These are phyloP conservation scores for Populus davidiana DNA, from an alignment of 345 rosid species.

Conservation along the genomic window DNA sequence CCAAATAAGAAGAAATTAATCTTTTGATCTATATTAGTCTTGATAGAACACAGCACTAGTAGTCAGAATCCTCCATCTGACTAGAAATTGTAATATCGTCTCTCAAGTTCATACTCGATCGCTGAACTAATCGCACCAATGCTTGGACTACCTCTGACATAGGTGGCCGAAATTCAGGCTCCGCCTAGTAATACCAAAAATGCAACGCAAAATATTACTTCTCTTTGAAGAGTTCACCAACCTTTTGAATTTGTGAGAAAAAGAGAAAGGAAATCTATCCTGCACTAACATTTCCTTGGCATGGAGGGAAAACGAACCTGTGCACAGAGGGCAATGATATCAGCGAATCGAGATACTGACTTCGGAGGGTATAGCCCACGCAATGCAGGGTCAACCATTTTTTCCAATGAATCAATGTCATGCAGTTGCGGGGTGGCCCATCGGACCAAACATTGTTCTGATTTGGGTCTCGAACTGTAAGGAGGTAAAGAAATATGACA, in stretches of 20 bases:
- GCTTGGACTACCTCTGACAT: conserved; percentile 87
- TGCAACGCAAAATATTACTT: too few relatives aligned
- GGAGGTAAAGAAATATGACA: neutral
- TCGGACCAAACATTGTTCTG: conserved; percentile 67
- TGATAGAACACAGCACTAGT: conserved; percentile 2
- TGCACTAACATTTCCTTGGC: too few relatives aligned
- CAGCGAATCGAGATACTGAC: conserved; percentile 74
- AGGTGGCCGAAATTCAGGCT: conserved; percentile 76
- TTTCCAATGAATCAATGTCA: conserved; percentile 56
- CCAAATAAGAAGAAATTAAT: too few relatives aligned
- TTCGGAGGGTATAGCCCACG: conserved; percentile 82
- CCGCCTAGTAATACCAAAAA: conserved; percentile 39
- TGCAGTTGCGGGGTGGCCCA: conserved; percentile 82
- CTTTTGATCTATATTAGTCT: too few relatives aligned
- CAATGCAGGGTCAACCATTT: conserved; percentile 85
- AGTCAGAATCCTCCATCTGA: conserved; percentile 46
- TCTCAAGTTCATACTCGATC: conserved; percentile 46
- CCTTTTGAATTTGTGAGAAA: neutral
- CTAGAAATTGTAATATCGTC: conserved; percentile 58
- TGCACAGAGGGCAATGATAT: conserved; percentile 69
- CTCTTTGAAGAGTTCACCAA: too few relatives aligned
- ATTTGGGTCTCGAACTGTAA: conserved; percentile 52
- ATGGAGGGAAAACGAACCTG: conserved; percentile 40
- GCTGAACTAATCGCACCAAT: conserved; percentile 64
- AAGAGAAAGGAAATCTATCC: too few relatives aligned